Base-by-base conservation (phyloP, 2,329 filamentous ascomycete genomes). In the Cladosporium sp. region DNA sequence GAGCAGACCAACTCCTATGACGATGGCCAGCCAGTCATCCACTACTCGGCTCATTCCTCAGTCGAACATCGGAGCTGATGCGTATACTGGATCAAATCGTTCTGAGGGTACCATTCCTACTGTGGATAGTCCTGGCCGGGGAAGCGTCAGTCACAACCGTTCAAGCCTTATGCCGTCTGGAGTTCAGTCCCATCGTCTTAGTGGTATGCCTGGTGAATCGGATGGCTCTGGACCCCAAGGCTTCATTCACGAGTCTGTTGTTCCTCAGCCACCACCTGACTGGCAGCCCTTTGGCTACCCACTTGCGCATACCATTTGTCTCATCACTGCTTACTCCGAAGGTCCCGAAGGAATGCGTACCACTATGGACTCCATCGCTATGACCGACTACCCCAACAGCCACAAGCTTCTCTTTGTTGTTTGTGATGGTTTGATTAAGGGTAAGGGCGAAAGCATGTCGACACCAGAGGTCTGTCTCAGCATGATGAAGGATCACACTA, bases 201-300 rank as follows among this genome's bases (percentile, higher is more conserved):
- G 82, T 2, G 74, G 77, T 28, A 74, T 81, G 63, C 81, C 79
- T 36, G 80, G 84, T 35, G 82, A 80, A 40, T 81, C 84, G 24
- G 81, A 81, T 10, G 87, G 86, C 0, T 84, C 87, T 37, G 92
- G 92, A 6, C 91, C 93, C 7, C 86, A 90, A 34, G 93, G 92
- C n/a, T 96, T 97, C 72, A 95, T 97, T 57, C 93, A 97, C 71
- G 92, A 97, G 73, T 83, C 90, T 37, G 94, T 99, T 39, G 92
- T 99, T 48, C 93, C 95, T 28, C 94, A 99, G 70, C 94, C 94
- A 36, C 94, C 94, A 8, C 87, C 92, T 2, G 94, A 99, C 73
- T 99, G 92, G 88, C 92, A 97, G 77, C 94, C 94, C 0, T 97
- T 96, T 71, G 94, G 93, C 1, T 99, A 91, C 72, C 94, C 95